A percentile compares a stretch with the other conserved stretches of the same genome.
phyloP scores from a whole-genome alignment of 2,329 filamentous ascomycete species.

The Chaetomium globosum region DNA sequence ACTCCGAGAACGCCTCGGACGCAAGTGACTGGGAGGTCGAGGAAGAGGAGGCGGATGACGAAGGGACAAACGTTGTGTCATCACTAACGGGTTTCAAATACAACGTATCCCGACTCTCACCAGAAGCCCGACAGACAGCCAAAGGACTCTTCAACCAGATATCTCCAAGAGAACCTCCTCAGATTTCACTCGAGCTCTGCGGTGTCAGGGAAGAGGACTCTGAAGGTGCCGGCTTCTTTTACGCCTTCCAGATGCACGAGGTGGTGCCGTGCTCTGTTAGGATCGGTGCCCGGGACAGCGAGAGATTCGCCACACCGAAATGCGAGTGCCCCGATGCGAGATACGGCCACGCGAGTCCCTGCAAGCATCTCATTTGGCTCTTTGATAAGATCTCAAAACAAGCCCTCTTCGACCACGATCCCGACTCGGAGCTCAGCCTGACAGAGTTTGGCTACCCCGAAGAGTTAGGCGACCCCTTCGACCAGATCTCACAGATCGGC shows the following conservation, averaged over 20 bases:
- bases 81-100: constrained; percentile 49
- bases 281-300: constrained; percentile 49
- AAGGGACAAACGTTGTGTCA: constrained; percentile 38
- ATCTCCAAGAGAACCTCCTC: constrained; percentile 47
- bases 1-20: constrained; percentile 24
- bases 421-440: constrained; percentile 47
- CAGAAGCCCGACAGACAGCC: constrained; percentile 45
- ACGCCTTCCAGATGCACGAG: constrained; percentile 60
- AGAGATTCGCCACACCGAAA: constrained; percentile 44
- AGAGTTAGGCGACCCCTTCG: constrained; percentile 54
- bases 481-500: constrained; percentile 53
- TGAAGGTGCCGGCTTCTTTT: constrained; percentile 48
- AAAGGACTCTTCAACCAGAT: constrained; percentile 47
- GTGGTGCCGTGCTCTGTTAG: constrained; percentile 56
- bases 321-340: constrained; percentile 50
- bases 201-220: constrained; percentile 43
- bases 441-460: constrained; percentile 48
- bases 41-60: constrained; percentile 40
- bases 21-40: constrained; percentile 39
- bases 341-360: constrained; percentile 42
- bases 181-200: constrained; percentile 55
- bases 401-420: constrained; percentile 47
- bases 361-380: constrained; percentile 58
- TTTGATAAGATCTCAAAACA: constrained; percentile 57
- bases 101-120: constrained; percentile 46